Evolutionary conservation across 2,329 filamentous ascomycete species (phyloP).

Genomic region (Albifimbria verrucaria): DNA sequence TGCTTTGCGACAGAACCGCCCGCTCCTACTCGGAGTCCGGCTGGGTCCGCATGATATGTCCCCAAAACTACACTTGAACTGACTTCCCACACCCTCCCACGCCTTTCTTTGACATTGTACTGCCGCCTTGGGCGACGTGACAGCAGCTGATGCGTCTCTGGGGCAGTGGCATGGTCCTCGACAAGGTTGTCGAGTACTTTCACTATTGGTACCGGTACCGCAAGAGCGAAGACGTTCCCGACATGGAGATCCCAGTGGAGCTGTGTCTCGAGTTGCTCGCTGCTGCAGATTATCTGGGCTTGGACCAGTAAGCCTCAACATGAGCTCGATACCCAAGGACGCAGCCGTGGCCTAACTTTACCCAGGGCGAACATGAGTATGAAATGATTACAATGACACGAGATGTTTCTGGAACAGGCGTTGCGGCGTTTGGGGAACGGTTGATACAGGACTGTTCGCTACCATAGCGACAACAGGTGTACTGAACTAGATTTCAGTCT

Average conservation of each 20-base stretch:
- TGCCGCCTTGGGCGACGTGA: background rate
- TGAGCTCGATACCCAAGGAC: conserved; percentile 22
- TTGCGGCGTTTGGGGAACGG: background rate
- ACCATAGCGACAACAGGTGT: background rate
- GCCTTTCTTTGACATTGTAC: conserved; percentile 10
- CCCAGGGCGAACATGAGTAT: conserved; percentile 34
- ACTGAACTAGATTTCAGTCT: no score
- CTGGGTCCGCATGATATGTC: conserved; percentile 44
- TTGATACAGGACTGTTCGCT: background rate
- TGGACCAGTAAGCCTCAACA: conserved; percentile 49
- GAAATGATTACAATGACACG: conserved; percentile 24
- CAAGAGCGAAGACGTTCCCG: conserved; percentile 68
- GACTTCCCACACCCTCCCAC: conserved; percentile 29
- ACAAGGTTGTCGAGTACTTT: conserved; percentile 80
- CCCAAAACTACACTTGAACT: conserved; percentile 62
- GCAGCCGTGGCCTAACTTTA: conserved; percentile 23
- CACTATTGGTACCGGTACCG: conserved; percentile 77
- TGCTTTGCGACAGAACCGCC: conserved; percentile 38
- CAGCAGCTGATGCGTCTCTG: conserved; percentile 9
- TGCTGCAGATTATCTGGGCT: conserved; percentile 72
- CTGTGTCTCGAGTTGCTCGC: conserved; percentile 74
- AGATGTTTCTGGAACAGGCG: background rate
- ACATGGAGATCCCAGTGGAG: conserved; percentile 78
- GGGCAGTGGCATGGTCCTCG: conserved; percentile 65
- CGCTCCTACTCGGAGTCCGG: conserved; percentile 14